phyloP scores from a whole-genome alignment of 2,329 filamentous ascomycete genomes.

The Plenodomus biglobosus region DNA sequence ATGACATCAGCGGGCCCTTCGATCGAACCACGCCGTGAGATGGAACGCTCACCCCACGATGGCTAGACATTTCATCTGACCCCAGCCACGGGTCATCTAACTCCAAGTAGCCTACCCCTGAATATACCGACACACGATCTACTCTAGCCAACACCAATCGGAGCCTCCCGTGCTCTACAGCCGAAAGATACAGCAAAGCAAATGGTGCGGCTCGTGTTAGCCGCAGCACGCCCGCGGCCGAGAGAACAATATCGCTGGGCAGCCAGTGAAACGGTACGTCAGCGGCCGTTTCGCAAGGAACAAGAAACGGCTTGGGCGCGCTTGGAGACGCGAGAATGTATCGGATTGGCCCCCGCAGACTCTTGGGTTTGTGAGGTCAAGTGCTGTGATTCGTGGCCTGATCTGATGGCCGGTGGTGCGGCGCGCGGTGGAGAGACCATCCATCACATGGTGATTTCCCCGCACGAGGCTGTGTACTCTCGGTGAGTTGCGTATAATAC shows the following conservation, averaged over 20 bases:
- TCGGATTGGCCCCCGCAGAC: conserved; percentile 23
- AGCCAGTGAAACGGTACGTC: conserved; percentile 18
- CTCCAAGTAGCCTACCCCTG: conserved; percentile 4
- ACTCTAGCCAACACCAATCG: conserved; percentile 15
- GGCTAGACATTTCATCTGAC: conserved; percentile 16
- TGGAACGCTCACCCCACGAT: conserved; percentile 22
- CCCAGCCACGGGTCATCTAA: conserved; percentile 19
- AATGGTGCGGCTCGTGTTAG: conserved; percentile 11
- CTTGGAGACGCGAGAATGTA: conserved; percentile 29
- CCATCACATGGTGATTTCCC: conserved; percentile 30
- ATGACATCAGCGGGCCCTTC: neutral
- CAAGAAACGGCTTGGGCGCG: conserved; percentile 19
- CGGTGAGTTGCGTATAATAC: conserved; percentile 21
- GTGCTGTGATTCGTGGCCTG: conserved; percentile 40
- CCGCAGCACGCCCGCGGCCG: conserved; percentile 38
- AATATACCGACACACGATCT: conserved; percentile 10
- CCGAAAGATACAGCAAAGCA: conserved; percentile 12
- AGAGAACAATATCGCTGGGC: conserved; percentile 22
- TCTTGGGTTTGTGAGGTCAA: conserved; percentile 13
- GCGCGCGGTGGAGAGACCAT: conserved; percentile 29
- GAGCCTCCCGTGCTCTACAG: conserved; percentile 19
- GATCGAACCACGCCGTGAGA: conserved; percentile 3
- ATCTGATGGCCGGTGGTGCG: conserved; percentile 10
- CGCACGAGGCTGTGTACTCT: conserved; percentile 20
- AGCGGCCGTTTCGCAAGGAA: conserved; percentile 13